Base-by-base conservation (phyloP, 2,329 filamentous ascomycete species). In the Hymenoscyphus fructigenus region DNA sequence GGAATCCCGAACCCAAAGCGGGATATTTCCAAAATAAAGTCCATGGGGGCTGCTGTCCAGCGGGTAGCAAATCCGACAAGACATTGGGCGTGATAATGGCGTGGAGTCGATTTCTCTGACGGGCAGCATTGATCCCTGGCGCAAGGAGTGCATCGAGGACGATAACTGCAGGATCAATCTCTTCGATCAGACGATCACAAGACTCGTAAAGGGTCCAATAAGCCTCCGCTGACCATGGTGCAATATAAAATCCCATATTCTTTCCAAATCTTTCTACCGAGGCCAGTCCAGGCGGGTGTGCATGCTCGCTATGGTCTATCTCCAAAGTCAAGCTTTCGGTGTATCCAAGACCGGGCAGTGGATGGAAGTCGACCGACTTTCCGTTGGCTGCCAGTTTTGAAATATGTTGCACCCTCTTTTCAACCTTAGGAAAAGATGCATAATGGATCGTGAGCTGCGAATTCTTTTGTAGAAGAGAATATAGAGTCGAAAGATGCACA, bases 11-110 rank as follows among this genome's bases (percentile, higher is more conserved):
- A 5, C 47, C 47, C 23, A 53, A 23, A 26, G 47, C 47, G 14
- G 47, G 47, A 23, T 53, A 53, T 23, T 53, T 53, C 47, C 47
- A 53, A 26, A 53, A 53, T 5, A 53, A 53, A 23, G 47, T 53
- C 47, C 47, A 53, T 53, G 20, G 20, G 12, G 47, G 47, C 20
- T 53, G 36, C 36, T 38, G 47, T 23, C 23, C 47, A 5, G 20
- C 20, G 20, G 47, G 47, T 28, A 53, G 7, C 2, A 23, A 53
- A 23, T 53, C 47, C n/a, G 47, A 23, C 20, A 53, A 53, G 20
- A 53, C 20, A 53, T 53, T 53, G 23, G 47, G 47, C 20, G 20
- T 53, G 20, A 53, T 53, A 10, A 53, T 23, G 10, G 47, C 47
- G 12, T 53, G 47, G 23, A 23, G 23, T 12, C 47, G 47, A 53